Base-by-base conservation (phyloP, 352 stramenopile species). In the Globisporangium spinosum region DNA sequence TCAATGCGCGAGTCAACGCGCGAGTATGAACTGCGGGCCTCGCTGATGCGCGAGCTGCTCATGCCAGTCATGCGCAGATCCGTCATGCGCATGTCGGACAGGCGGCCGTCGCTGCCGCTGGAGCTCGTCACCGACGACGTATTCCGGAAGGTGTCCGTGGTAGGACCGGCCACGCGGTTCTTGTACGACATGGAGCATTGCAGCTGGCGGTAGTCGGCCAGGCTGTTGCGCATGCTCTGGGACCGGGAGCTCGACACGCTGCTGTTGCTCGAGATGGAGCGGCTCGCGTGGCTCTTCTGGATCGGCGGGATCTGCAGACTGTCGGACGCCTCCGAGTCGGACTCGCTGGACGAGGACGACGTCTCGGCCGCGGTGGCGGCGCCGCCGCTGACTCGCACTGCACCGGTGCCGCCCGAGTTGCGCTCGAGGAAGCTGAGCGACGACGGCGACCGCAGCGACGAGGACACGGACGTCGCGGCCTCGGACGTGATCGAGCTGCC, bases 111-210 rank as follows among this genome's bases (percentile, higher is more conserved):
- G 62, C 53, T 60, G n/a, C 43, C 45, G 47, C 20, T 40, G 49
- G 64, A 51, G 59, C 68, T 61, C 17, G 29, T 61, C 17, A 61
- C 15, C 55, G 55, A 61, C 55, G 55, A 61, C 25, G 65, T 76
- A n/a, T 45, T 66, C 58, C 77, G 64, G 45, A 70, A 76, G 6
- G 73, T 62, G 25, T 81, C 76, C 22, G 45, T 38, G 27, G 55
- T 74, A 27, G n/a, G 15, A 20, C 29, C 55, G 8, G 23, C 55
- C 17, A 75, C 66, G 51, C 85, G 87, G 75, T 93, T 95, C 75
- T 93, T 95, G 78, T 95, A 95, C 32, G 77, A 88, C 87, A 95
- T 95, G 56, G 85, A 94, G 73, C 82, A 92, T 58, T 80, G 82
- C 29, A 95, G 76, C 72, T 95, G 84, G 3, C 81, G 77, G 70